phyloP scores from a whole-genome alignment of 1,139 yeast genomes.

The Pichia sp. region DNA sequence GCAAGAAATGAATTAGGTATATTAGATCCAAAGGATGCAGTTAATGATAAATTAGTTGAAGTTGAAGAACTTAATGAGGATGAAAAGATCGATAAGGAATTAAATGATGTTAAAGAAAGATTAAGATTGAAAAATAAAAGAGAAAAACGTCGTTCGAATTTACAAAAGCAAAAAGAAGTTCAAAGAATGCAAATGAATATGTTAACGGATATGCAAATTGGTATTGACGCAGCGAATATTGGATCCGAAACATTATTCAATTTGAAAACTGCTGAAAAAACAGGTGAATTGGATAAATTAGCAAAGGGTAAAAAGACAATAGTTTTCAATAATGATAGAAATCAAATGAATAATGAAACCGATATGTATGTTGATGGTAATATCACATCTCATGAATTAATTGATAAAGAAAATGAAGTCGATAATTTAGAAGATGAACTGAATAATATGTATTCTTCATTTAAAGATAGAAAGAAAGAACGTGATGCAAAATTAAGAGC shows the following conservation, averaged over 20 bases:
- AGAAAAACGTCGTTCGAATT: constrained; percentile 76
- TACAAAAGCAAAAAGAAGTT: constrained; percentile 79
- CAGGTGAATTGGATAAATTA: constrained; percentile 70
- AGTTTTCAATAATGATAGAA: constrained; percentile 50
- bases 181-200: constrained; percentile 93
- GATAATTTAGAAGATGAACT: constrained; percentile 78
- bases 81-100: constrained; percentile 80
- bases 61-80: constrained; percentile 78
- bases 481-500: constrained; percentile 77
- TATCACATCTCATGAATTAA: constrained; percentile 30
- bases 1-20: constrained; percentile 75
- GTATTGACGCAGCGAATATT: constrained; percentile 82
- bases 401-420: constrained; percentile 45
- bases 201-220: constrained; percentile 89
- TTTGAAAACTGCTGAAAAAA: constrained; percentile 73
- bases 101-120: constrained; percentile 64
- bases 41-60: constrained; percentile 53
- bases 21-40: constrained; percentile 45
- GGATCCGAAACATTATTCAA: constrained; percentile 81
- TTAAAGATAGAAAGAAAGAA: constrained; percentile 69
- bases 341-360: constrained; percentile 37
- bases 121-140: constrained; percentile 67
- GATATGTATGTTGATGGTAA: constrained; percentile 32
- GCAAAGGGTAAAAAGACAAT: constrained; percentile 78
- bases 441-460: constrained; percentile 72